phyloP scores from a whole-genome alignment of 208 protist species.

The Crithidia bombi region DNA sequence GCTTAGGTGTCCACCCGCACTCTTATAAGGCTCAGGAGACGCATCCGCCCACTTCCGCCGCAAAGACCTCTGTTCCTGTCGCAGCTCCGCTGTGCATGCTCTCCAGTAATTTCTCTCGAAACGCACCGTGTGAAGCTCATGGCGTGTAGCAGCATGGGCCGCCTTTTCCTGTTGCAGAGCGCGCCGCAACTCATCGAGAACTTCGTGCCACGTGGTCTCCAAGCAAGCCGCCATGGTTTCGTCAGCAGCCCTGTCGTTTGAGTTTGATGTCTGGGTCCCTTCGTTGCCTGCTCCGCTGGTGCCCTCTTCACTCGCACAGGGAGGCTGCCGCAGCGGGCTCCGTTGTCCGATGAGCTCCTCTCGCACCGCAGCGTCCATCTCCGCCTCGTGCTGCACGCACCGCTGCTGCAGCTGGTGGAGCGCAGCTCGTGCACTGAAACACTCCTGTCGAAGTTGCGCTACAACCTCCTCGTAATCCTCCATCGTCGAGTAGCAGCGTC shows the following conservation, averaged over 20 bases:
- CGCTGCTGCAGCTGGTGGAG: constrained; percentile 14
- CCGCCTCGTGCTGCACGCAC: constrained; percentile 3
- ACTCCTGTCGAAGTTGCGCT: constrained; percentile 28
- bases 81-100: constrained; percentile 6
- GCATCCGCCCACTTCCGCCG: not conserved
- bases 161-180: constrained; percentile 23
- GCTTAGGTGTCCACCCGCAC: not conserved
- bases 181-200: constrained; percentile 11
- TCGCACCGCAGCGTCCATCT: constrained; percentile 16
- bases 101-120: constrained; percentile 3
- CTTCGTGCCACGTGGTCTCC: constrained; percentile 6
- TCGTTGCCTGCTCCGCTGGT: not conserved
- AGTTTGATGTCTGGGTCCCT: not conserved
- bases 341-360: constrained; percentile 20
- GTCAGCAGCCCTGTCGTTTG: not conserved
- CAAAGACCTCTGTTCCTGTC: not conserved
- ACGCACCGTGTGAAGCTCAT: constrained; percentile 8
- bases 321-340: not conserved
- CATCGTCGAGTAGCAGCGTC: constrained; percentile 50
- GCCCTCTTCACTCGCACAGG: not conserved
- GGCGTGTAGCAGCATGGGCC: constrained; percentile 10
- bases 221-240: not conserved
- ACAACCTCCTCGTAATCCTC: constrained; percentile 37
- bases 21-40: not conserved
- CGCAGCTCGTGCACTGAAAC: constrained; percentile 4